Evolutionary conservation across 352 stramenopile species (phyloP), one percentile per base, ranked within the genome.

Genomic region (Phytopythium ostracodes): DNA sequence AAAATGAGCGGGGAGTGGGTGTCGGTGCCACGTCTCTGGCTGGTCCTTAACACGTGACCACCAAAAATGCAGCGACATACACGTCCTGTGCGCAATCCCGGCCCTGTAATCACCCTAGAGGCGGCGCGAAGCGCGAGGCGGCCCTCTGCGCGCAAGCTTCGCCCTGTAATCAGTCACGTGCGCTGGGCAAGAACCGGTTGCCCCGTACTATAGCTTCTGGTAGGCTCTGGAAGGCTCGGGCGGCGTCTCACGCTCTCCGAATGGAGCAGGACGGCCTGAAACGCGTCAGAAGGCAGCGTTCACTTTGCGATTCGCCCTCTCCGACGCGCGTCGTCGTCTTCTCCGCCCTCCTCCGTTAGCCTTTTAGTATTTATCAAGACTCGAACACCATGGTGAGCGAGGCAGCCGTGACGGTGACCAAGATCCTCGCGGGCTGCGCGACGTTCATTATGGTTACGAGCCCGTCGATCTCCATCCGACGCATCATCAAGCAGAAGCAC

Each of bases 361-460:
- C 25, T 51, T 5, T 53, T 44, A 38, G 31, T 14, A 43, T 29
- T 58, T 46, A 33, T 33, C 38, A 4, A 10, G 36, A 12, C 54
- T 25, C 38, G 14, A 36, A 17, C 44, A 22, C 29, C 24, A 75
- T 75, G 67, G 65, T 66, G 9, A 63, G 66, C 53, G 52, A 50
- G 42, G 60, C 59, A 6, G 52, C 56, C 8, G 63, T 76, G 17
- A 53, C 71, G n/a, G 62, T 68, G 22, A 59, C 73, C 44, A 62
- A 66, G 29, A 59, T 78, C 27, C 64, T 75, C 49, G 65, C 65
- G 10, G 62, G 66, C 8, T 71, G 57, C 38, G 63, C 42, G 56
- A 66, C 49, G 51, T 67, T 60, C 57, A 64, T 38, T 33, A 77
- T 76, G 70, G 60, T 75, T 11, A 59, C 57, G 29, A 77, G 67